Conservation (phyloP, 495 filamentous ascomycete genomes). For the Lophium mytilinum region DNA sequence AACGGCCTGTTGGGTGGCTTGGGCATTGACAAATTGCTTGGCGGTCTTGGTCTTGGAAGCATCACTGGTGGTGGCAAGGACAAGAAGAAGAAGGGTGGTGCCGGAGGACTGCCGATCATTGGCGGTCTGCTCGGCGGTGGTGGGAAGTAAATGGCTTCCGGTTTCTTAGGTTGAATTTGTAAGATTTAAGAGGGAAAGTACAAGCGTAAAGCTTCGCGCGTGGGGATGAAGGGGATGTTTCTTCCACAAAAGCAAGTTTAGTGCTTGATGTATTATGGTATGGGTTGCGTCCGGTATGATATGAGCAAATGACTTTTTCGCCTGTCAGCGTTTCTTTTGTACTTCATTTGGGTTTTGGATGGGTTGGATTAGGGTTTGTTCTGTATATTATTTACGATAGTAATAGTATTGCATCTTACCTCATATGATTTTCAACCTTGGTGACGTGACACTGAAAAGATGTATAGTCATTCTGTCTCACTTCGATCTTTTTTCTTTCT, state of each 20-base stretch:
- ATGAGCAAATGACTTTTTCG: not conserved
- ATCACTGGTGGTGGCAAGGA: constrained; percentile 44
- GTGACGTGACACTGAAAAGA: too few species aligned
- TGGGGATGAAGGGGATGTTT: constrained; percentile 6
- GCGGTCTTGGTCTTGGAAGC: constrained; percentile 60
- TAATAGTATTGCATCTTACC: not conserved
- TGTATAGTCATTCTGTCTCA: too few species aligned
- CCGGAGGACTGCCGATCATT: constrained; percentile 29
- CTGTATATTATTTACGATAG: not conserved
- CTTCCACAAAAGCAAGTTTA: not conserved
- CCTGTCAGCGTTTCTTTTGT: not conserved
- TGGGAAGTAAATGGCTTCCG: constrained; percentile 9
- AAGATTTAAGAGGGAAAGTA: not conserved
- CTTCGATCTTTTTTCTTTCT: too few species aligned
- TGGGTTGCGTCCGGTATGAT: too few species aligned
- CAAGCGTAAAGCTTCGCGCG: not conserved
- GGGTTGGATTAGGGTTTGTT: not conserved
- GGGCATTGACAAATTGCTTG: constrained; percentile 69
- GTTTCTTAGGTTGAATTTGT: not conserved
- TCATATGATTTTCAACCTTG: not conserved
- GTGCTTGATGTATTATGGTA: not conserved
- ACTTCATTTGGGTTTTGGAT: not conserved
- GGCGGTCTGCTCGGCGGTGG: constrained; percentile 34
- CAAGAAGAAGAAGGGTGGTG: constrained; percentile 33
- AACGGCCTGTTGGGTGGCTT: constrained; percentile 72